Evolutionary conservation across 306 rosid genomes (phyloP).

Genomic region (Glycine tomentella): DNA sequence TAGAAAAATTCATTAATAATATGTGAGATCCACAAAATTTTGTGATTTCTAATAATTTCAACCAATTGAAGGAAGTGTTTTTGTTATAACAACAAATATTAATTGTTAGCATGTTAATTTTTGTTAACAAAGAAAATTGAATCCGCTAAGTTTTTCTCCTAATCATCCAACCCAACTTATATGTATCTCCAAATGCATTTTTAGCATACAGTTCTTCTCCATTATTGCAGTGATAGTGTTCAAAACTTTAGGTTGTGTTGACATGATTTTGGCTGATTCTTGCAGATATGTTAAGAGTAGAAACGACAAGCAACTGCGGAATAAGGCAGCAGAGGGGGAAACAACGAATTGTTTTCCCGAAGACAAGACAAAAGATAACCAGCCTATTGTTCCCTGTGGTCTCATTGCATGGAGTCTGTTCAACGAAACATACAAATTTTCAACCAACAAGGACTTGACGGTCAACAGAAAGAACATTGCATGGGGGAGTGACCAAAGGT

Average conservation of each 20-base stretch:
- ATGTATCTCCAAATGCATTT: too few relatives aligned
- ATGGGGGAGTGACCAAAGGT: constrained; percentile 73
- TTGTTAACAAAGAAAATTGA: too few relatives aligned
- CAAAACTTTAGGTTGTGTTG: not conserved
- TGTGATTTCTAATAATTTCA: too few relatives aligned
- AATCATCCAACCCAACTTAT: too few relatives aligned
- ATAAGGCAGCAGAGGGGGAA: constrained; percentile 42
- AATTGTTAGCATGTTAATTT: too few relatives aligned
- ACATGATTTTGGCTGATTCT: constrained; percentile 4
- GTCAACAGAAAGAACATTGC: constrained; percentile 77
- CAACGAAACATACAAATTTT: constrained; percentile 81
- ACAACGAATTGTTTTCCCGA: constrained; percentile 44
- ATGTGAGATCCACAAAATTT: too few relatives aligned
- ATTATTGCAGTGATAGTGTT: too few relatives aligned
- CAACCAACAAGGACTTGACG: constrained; percentile 52
- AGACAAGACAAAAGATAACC: constrained; percentile 32
- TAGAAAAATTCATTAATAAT: too few relatives aligned
- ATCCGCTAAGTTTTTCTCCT: too few relatives aligned
- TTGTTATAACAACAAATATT: too few relatives aligned
- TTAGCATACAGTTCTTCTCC: too few relatives aligned
- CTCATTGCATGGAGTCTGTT: constrained; percentile 94
- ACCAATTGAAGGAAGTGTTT: too few relatives aligned
- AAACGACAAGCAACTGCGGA: constrained; percentile 68
- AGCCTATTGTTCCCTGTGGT: constrained; percentile 88
- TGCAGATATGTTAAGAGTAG: constrained; percentile 86